A percentile compares a stretch with the other conserved stretches of the same genome.
Evolutionary conservation across 768 basidiomycete genomes (phyloP).

Genomic region (Xerocomellus chrysenteron): DNA sequence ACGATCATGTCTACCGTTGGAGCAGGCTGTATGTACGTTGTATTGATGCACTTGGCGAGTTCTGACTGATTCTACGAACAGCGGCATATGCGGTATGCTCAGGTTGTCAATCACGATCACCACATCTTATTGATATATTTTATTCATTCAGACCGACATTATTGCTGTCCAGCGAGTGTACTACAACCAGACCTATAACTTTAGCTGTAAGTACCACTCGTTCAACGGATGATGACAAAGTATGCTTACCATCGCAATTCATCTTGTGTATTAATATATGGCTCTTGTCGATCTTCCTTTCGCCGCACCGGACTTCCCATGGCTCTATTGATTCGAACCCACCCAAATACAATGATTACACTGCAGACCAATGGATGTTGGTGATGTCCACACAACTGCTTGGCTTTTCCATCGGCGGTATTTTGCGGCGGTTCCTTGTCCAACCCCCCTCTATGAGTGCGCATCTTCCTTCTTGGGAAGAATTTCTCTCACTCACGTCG

Average conservation of each 20-base stretch:
- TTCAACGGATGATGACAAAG: neutral
- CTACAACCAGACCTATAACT: slow-evolving; percentile 59
- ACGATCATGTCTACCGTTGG: slow-evolving; percentile 66
- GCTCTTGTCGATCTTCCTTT: neutral
- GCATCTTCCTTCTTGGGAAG: slow-evolving; percentile 5
- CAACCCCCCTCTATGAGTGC: slow-evolving; percentile 63
- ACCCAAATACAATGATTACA: neutral
- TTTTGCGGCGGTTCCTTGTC: slow-evolving; percentile 61
- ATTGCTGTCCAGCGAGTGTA: slow-evolving; percentile 70
- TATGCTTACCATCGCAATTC: neutral
- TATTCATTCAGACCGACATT: slow-evolving; percentile 52
- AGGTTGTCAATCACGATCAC: neutral
- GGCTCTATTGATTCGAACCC: neutral
- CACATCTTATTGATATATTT: neutral
- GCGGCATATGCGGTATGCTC: slow-evolving; percentile 47
- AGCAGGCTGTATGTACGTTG: slow-evolving; percentile 20
- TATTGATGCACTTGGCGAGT: neutral
- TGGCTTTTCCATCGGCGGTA: slow-evolving; percentile 60
- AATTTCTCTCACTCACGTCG: slow-evolving; percentile 12
- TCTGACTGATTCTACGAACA: slow-evolving; percentile 9
- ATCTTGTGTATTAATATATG: neutral
- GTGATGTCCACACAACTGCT: slow-evolving; percentile 74
- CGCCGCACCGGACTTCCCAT: neutral
- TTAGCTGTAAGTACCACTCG: slow-evolving; percentile 38
- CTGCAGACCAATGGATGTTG: slow-evolving; percentile 55